Percentiles rank a stretch among this genome's conserved stretches.
Evolutionary conservation across 2,329 filamentous ascomycete genomes (phyloP).

Genomic region (Trichoderma oligosporum): DNA sequence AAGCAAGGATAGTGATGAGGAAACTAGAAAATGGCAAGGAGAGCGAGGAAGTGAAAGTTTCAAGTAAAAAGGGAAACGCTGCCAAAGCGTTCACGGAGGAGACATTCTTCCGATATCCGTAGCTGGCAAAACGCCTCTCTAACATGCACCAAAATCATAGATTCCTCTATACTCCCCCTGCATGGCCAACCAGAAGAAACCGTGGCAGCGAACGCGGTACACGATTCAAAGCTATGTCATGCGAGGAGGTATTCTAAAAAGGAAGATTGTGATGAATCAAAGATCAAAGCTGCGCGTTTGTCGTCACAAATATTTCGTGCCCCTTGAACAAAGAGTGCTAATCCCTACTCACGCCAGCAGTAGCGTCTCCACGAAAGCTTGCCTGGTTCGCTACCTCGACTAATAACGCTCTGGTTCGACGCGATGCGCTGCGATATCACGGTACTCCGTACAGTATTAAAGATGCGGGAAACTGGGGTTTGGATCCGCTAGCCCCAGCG

Average conservation of each 20-base stretch:
- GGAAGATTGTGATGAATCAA: background rate
- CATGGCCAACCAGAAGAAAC: background rate
- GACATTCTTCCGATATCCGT: slow-evolving; percentile 5
- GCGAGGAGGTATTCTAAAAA: background rate
- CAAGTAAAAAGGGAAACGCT: background rate
- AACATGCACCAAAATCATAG: background rate
- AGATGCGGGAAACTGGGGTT: slow-evolving; percentile 7
- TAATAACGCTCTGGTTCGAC: too few relatives aligned
- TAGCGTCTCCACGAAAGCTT: background rate
- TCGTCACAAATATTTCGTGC: background rate
- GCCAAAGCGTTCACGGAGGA: background rate
- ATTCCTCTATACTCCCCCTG: background rate
- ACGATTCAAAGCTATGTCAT: background rate
- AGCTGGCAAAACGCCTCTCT: background rate
- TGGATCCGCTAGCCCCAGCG: slow-evolving; percentile 1
- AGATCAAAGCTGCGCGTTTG: background rate
- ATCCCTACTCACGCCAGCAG: slow-evolving; percentile 1
- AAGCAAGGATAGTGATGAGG: too few relatives aligned
- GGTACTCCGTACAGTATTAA: background rate
- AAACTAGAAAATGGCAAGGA: background rate
- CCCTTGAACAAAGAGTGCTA: background rate
- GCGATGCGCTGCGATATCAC: background rate
- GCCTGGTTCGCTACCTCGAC: background rate
- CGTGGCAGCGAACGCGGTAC: too few relatives aligned
- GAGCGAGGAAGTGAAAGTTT: background rate